Percentiles rank a stretch among this genome's conserved stretches.
Conservation (phyloP, 78 protist species). For the Cyanophora paradoxa region DNA sequence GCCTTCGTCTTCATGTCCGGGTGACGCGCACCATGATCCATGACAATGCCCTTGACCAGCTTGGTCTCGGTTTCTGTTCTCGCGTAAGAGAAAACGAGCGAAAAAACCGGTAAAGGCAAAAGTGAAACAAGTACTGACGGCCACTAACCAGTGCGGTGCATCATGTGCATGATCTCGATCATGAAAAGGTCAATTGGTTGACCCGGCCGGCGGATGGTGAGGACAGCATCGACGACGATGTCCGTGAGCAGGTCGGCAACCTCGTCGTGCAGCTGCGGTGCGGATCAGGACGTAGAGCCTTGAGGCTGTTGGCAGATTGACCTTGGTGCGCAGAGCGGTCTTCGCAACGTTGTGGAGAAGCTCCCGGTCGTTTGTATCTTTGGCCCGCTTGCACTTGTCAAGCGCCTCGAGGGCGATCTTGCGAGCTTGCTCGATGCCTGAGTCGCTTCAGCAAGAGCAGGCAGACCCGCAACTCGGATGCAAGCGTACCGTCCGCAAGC, state of each 20-base stretch:
- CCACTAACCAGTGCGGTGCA: constrained; percentile 59
- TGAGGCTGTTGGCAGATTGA: too few relatives aligned
- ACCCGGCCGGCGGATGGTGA: constrained; percentile 51
- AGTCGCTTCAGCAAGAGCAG: background rate
- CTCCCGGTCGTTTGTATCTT: constrained; percentile 62
- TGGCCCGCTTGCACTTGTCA: background rate
- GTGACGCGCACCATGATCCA: constrained; percentile 99
- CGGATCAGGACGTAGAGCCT: too few relatives aligned
- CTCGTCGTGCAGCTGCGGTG: constrained; percentile 36
- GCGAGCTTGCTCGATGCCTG: too few relatives aligned
- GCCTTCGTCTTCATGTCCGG: constrained; percentile 93
- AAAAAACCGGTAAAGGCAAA: too few relatives aligned
- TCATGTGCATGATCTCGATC: constrained; percentile 98
- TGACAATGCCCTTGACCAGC: constrained; percentile 92
- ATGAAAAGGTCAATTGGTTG: constrained; percentile 93
- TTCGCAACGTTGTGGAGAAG: constrained; percentile 78
- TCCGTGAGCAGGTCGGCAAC: constrained; percentile 83
- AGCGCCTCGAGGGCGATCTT: constrained; percentile 60
- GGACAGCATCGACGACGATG: constrained; percentile 85
- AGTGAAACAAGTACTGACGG: too few relatives aligned
- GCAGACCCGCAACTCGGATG: background rate
- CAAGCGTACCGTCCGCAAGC: constrained; percentile 91
- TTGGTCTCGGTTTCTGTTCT: too few relatives aligned
- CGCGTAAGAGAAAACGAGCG: too few relatives aligned
- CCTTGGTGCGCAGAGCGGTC: constrained; percentile 88